Base-by-base conservation (phyloP, 768 basidiomycete genomes). In the Filobasidium floriforme region DNA sequence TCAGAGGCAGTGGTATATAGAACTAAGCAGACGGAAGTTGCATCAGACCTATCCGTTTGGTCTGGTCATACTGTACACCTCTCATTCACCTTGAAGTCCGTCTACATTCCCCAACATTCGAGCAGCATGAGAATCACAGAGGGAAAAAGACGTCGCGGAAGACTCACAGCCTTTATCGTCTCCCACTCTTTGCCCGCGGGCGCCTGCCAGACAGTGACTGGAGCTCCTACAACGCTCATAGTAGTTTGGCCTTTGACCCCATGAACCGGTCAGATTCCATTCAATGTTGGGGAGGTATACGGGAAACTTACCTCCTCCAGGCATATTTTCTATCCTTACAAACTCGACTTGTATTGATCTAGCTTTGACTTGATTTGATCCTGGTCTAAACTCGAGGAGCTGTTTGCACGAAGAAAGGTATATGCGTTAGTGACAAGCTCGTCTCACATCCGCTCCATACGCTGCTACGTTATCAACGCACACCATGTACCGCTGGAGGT, bases 311-410 rank as follows among this genome's bases (percentile, higher is more conserved):
- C 86, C 1, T 88, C 89, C 55, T 88, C 83, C 61, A 9, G 78
- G 76, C 1, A 77, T 60, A 3, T 84, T 87, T 79, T 97, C 93
- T 51, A 93, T 85, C 81, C 92, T 92, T 70, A 90, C 85, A 76
- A 96, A 82, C 79, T 94, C 92, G 67, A 96, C 86, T 69, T 88
- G 85, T 28, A 97, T 87, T 87, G 89, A 94, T 79, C 91, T 90
- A 29, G 89, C 89, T 80, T 91, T 92, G 75, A 90, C 84, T 18
- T 89, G 88, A 60, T 68, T 57, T 5, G 82, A 81, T 0, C 86
- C 87, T 6, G 87, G 82, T 19, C 92, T 86, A 14, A 97, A 84
- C 77, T 97, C 92, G 61, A 97, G 84, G 43, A 63, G 43, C 57
- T 57, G 28, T 9, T 4, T 9, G 9, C 4, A 37, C 9, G 9